phyloP scores from a whole-genome alignment of 2,329 filamentous ascomycete species.

The Samsoniella hepiali region DNA sequence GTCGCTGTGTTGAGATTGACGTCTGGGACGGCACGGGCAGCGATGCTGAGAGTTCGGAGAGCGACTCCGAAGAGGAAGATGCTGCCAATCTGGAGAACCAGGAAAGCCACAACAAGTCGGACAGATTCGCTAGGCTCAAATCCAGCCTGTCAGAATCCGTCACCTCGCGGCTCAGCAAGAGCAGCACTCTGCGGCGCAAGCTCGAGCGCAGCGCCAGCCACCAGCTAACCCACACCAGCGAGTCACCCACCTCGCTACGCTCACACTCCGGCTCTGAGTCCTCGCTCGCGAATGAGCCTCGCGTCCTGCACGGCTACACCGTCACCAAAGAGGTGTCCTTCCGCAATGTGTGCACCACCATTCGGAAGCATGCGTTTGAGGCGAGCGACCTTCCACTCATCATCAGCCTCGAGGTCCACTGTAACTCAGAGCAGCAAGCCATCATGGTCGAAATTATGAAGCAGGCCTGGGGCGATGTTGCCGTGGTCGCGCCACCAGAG shows the following conservation, averaged over 20 bases:
- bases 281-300: constrained; percentile 57
- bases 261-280: constrained; percentile 18
- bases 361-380: constrained; percentile 74
- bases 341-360: constrained; percentile 76
- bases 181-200: constrained; percentile 43
- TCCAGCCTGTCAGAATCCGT: constrained; percentile 49
- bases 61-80: constrained; percentile 38
- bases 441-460: constrained; percentile 92
- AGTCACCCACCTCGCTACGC: not conserved
- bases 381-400: constrained; percentile 80
- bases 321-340: constrained; percentile 87
- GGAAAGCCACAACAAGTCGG: constrained; percentile 62
- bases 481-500: constrained; percentile 53
- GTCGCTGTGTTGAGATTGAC: constrained; percentile 89
- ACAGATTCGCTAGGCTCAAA: constrained; percentile 61
- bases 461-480: constrained; percentile 71
- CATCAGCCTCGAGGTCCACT: constrained; percentile 91
- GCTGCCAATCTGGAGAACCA: constrained; percentile 51
- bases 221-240: constrained; percentile 22
- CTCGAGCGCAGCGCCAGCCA: constrained; percentile 35
- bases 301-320: constrained; percentile 84
- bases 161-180: constrained; percentile 46
- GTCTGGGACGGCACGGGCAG: constrained; percentile 88
- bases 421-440: constrained; percentile 73
- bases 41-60: constrained; percentile 61